Base-by-base conservation (phyloP, 371 early-diverging fungal species). In the Zychaea mexicana region DNA sequence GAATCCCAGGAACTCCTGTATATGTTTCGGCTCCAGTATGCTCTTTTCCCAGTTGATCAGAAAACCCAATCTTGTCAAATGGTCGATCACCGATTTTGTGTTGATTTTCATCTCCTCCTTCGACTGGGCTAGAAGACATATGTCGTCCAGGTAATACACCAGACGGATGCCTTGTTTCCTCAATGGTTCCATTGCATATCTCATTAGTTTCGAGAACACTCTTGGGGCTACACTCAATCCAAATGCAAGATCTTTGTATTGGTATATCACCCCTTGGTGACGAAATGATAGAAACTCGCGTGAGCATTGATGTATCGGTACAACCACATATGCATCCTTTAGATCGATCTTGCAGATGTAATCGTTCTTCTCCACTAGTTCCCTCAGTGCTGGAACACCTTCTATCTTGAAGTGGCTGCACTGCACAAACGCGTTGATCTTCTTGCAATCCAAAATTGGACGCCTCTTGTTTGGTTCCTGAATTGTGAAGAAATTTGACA, bases 61-160 rank as follows among this genome's bases (percentile, higher is more conserved):
- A 36, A 36, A 36, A 7, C 38, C 38, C 38, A 36, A 36, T 15
- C 15, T 7, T 36, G 7, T 7, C 15, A 36, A 15, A 36, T 36
- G 38, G 38, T 15, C 9, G 7, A 36, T 15, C 38, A 36, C 9
- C 9, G 56, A 54, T 3, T 60, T 31, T 42, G 17, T 19, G 46
- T 66, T 66, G 42, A 5, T 31, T 4, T 31, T 31, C 46, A 46
- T 56, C 32, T 39, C 57, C 4, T 60, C 60, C n/a, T 39, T 17
- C 19, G 60, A 22, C 17, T 38, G 24, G 22, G 4, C 55, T 19
- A 65, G 27, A 2, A 65, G 21, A 31, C 65, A 65, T 21, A 65
- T 60, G 31, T 65, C 65, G 60, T 65, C 65, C 22, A 65, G 65
- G 22, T 65, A 65, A 55, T 46, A 61, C 15, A 57, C 60, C 22